A percentile compares a stretch with the other conserved stretches of the same genome.
Conservation (phyloP, 1,284 basidiomycete genomes). For the Puccinia brachypodii region DNA sequence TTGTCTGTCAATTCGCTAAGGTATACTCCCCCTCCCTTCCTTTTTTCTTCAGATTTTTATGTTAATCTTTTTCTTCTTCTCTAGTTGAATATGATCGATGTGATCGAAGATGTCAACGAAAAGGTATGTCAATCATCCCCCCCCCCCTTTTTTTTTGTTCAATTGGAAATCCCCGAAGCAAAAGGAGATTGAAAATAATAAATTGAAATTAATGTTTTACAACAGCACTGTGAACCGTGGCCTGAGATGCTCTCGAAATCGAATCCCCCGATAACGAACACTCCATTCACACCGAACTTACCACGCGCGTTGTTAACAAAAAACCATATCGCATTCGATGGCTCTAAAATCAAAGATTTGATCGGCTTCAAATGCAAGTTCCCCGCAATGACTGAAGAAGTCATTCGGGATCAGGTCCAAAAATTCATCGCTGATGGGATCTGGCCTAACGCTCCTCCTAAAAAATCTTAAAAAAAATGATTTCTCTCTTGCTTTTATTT, state of each 20-base stretch:
- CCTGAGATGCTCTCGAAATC: constrained; percentile 75
- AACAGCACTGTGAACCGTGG: constrained; percentile 74
- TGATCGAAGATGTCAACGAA: constrained; percentile 47
- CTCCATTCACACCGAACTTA: constrained; percentile 77
- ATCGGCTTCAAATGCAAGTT: constrained; percentile 49
- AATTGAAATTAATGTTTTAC: constrained; percentile 10
- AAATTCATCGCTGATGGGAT: constrained; percentile 51
- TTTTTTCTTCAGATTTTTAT: not conserved
- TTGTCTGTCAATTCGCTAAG: constrained; percentile 66
- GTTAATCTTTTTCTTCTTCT: not conserved
- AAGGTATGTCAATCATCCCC: constrained; percentile 2
- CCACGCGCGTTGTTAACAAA: constrained; percentile 60
- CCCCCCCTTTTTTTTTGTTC: not conserved
- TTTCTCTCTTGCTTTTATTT: not conserved
- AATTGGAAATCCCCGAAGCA: not conserved
- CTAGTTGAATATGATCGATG: constrained; percentile 41
- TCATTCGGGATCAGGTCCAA: constrained; percentile 47
- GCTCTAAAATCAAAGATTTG: constrained; percentile 68
- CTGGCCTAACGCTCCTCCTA: constrained; percentile 51
- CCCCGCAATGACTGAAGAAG: constrained; percentile 50
- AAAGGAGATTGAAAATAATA: constrained; percentile 34
- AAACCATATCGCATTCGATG: constrained; percentile 65
- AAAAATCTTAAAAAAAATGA: constrained; percentile 39
- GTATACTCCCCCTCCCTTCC: constrained; percentile 59
- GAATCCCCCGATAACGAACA: constrained; percentile 71